Percentiles rank a stretch among this genome's conserved stretches.
phyloP scores from a whole-genome alignment of 257 asterid genomes.

The Misopates orontium region DNA sequence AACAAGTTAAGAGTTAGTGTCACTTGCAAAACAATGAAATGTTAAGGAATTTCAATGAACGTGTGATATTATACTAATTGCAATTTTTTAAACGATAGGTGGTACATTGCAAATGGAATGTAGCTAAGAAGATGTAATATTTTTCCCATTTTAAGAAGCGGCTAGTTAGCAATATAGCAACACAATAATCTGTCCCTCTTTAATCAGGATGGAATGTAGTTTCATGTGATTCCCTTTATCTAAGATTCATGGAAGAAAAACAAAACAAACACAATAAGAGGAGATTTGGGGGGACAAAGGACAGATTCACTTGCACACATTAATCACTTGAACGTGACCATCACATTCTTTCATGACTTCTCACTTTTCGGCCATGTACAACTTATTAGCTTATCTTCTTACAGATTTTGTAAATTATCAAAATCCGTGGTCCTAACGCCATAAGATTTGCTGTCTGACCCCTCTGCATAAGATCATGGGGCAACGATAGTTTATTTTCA shows the following conservation, averaged over 20 bases:
- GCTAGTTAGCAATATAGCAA: constrained; percentile 10
- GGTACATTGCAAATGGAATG: too few species aligned
- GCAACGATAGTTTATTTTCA: constrained; percentile 28
- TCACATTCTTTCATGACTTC: constrained; percentile 28
- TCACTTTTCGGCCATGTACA: constrained; percentile 1
- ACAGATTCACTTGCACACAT: not conserved
- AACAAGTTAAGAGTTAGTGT: too few species aligned
- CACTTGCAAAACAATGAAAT: too few species aligned
- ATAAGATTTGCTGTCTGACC: constrained; percentile 29
- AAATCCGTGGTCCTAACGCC: constrained; percentile 34
- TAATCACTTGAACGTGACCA: constrained; percentile 26
- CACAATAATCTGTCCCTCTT: constrained; percentile 18
- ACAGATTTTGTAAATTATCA: constrained; percentile 22
- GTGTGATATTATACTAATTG: too few species aligned
- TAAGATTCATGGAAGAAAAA: too few species aligned
- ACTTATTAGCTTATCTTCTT: constrained; percentile 18
- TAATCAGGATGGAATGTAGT: constrained; percentile 21
- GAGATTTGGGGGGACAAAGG: too few species aligned
- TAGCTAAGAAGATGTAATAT: too few species aligned
- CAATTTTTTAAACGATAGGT: too few species aligned
- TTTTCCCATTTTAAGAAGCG: too few species aligned
- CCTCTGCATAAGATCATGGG: constrained; percentile 12
- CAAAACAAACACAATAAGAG: not conserved
- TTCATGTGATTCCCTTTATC: constrained; percentile 19
- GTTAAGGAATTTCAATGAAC: too few species aligned